Evolutionary conservation across 805 yeast species (phyloP).

Genomic region (Priceomyces haplophilus): DNA sequence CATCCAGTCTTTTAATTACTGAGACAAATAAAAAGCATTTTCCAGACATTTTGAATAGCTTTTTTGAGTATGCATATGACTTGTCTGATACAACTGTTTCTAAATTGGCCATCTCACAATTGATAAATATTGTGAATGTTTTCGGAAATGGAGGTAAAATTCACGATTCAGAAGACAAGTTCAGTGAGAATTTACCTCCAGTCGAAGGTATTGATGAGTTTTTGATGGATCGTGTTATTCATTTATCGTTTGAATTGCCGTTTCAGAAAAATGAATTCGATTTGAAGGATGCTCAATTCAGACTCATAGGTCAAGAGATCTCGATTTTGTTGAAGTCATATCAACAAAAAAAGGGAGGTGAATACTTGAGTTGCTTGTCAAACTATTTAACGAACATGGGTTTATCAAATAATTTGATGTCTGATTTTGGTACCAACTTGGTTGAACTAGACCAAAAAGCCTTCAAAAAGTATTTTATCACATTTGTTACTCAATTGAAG

Average conservation of each 20-base stretch:
- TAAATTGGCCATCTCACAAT: slow-evolving; percentile 65
- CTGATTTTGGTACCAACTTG: slow-evolving; percentile 60
- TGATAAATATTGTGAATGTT: slow-evolving; percentile 58
- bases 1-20: slow-evolving; percentile 72
- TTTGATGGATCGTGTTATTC: slow-evolving; percentile 64
- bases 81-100: slow-evolving; percentile 61
- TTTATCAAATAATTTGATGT: slow-evolving; percentile 56
- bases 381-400: slow-evolving; percentile 55
- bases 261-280: slow-evolving; percentile 64
- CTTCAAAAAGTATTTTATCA: slow-evolving; percentile 68
- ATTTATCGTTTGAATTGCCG: slow-evolving; percentile 75
- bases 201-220: slow-evolving; percentile 71
- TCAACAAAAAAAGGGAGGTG: slow-evolving; percentile 40
- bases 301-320: slow-evolving; percentile 72
- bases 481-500: slow-evolving; percentile 35
- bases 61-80: slow-evolving; percentile 64
- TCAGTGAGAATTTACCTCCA: slow-evolving; percentile 42
- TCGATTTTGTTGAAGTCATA: slow-evolving; percentile 66
- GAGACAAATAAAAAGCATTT: slow-evolving; percentile 61
- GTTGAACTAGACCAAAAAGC: slow-evolving; percentile 54
- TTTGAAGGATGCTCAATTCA: slow-evolving; percentile 73
- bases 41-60: slow-evolving; percentile 57
- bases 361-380: slow-evolving; percentile 46
- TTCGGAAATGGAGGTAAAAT: slow-evolving; percentile 62
- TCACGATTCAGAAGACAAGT: slow-evolving; percentile 57